These are phyloP conservation scores for Speleostelium caveatum DNA, from an alignment of 78 protist genomes.

Conservation along the genomic window DNA sequence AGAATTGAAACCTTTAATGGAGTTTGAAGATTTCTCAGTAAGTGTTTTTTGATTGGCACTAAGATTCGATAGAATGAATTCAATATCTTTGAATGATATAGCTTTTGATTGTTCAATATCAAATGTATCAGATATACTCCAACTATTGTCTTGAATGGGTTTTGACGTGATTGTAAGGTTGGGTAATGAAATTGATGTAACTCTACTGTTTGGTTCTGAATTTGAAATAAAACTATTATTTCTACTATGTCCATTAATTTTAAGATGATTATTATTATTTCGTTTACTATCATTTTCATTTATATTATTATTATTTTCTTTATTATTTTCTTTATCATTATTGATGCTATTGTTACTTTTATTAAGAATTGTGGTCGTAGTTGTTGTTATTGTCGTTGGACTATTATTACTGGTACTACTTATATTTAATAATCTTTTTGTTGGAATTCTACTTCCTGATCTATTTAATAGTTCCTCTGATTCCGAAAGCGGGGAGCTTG, in stretches of 20 bases:
- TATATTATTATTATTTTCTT: background rate
- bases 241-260: background rate
- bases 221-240: background rate
- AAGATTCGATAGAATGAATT: conserved; percentile 4
- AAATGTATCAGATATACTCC: conserved; percentile 21
- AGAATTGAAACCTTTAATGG: background rate
- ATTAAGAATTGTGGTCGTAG: too few species aligned
- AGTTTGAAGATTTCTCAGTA: background rate
- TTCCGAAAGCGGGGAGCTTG: conserved; percentile 29
- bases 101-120: background rate
- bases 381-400: background rate
- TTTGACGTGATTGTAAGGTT: background rate
- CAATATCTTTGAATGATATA: conserved; percentile 1
- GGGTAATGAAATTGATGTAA: conserved; percentile 9
- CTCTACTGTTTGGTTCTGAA: conserved; percentile 4
- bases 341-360: too few species aligned
- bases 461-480: conserved; percentile 37
- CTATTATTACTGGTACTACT: too few species aligned
- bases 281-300: background rate
- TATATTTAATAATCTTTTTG: background rate
- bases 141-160: conserved; percentile 32
- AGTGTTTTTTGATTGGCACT: conserved; percentile 32
- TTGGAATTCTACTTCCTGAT: background rate
- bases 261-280: background rate
- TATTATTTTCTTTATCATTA: too few species aligned